Conservation (phyloP, 805 yeast genomes). For the Sungouiella thailandica region DNA sequence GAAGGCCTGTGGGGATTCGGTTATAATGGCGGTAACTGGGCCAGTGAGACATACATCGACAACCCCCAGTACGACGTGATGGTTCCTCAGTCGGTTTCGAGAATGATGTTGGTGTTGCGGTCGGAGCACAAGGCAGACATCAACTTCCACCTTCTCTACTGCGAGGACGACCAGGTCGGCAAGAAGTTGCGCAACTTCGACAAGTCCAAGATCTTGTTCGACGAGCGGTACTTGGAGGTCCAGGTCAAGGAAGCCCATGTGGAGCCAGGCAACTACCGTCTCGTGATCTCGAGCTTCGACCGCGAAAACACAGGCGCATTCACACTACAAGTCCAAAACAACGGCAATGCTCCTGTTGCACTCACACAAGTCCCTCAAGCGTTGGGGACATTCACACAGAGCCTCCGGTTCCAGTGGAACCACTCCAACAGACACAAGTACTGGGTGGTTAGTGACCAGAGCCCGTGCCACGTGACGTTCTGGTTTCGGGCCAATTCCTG, state of each 20-base stretch:
- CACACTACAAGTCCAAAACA: slow-evolving; percentile 26
- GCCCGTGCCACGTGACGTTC: slow-evolving; percentile 18
- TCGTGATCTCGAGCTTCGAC: slow-evolving; percentile 45
- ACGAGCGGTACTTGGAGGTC: slow-evolving; percentile 32
- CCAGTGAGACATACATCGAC: slow-evolving; percentile 37
- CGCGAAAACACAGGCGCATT: slow-evolving; percentile 24
- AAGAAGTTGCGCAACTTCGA: slow-evolving; percentile 18
- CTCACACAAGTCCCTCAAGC: slow-evolving; percentile 18
- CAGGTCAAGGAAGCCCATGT: slow-evolving; percentile 18
- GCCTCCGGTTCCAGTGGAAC: slow-evolving; percentile 32
- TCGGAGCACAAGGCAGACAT: slow-evolving; percentile 21
- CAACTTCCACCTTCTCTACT: slow-evolving; percentile 43
- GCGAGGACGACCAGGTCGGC: slow-evolving; percentile 20
- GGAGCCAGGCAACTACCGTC: slow-evolving; percentile 36
- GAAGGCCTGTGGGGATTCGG: slow-evolving; percentile 43
- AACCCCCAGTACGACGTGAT: slow-evolving; percentile 51
- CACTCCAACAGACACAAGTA: slow-evolving; percentile 35
- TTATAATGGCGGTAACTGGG: slow-evolving; percentile 53
- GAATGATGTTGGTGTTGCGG: slow-evolving; percentile 10
- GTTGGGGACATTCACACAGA: slow-evolving; percentile 31
- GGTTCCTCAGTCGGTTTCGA: slow-evolving; percentile 4
- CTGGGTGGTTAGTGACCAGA: slow-evolving; percentile 17
- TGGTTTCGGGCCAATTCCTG: slow-evolving; percentile 21
- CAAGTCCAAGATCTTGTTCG: slow-evolving; percentile 20
- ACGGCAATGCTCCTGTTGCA: slow-evolving; percentile 5